Evolutionary conservation across 306 rosid genomes (phyloP), one percentile per base, ranked within the genome.

Genomic region (Vigna radiata): DNA sequence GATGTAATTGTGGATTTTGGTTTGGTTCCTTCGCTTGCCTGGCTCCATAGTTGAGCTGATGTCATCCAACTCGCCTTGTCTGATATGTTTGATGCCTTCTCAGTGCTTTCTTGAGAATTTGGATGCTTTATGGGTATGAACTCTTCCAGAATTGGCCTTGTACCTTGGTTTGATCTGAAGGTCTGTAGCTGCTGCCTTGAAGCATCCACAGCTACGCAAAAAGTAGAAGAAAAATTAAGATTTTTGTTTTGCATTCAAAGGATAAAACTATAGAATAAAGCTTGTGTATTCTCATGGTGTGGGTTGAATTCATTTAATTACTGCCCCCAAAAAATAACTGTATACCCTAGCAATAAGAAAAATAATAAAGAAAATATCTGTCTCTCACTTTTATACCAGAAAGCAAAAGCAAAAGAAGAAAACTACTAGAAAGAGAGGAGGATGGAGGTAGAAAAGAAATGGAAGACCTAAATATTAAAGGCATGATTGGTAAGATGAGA

Each of bases 51-150:
- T 49, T 93, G 97, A 31, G 92, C 97, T 8, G 96, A 83, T 65
- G 84, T 90, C 97, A 93, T 93, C 97, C 97, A 93, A 52, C 85
- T 93, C 31, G 96, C 93, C 85, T 90, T 93, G 47, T 93, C 94
- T 9, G 89, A 84, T 23, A 85, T 50, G 80, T 75, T 88, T 44
- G 87, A 37, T 12, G 74, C 23, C n/a, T 79, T 86, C 55, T 90
- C 92, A 16, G 88, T 52, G 79, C 71, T 75, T 74, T 93, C 96
- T 25, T 46, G 73, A 47, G 92, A 79, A 71, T 72, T 82, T 73
- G 90, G 58, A 48, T 88, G 88, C 46, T 89, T 90, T 8, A 93
- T 76, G 17, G 97, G 97, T 60, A 93, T 90, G 89, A 90, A 93
- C 49, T 93, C 97, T 83, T 93, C 97, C 7, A 93, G 93, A 55